Evolutionary conservation across 1,139 yeast genomes (phyloP).

Genomic region (Eremothecium coryli): DNA sequence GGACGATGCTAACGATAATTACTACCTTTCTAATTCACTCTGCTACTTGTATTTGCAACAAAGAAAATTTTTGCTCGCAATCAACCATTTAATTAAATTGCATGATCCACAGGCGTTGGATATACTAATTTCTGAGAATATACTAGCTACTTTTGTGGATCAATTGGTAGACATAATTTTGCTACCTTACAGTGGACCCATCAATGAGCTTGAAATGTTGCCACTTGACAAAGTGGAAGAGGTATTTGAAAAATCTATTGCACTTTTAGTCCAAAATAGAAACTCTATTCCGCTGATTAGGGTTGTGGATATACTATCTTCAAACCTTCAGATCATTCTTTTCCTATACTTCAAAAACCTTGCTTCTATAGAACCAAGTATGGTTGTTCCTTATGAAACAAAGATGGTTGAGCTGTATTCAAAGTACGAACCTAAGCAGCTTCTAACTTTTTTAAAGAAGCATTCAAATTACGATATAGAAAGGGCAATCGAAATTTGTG

Average conservation of each 20-base stretch:
- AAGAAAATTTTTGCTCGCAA: slow-evolving; percentile 54
- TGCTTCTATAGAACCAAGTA: slow-evolving; percentile 43
- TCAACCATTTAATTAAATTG: slow-evolving; percentile 48
- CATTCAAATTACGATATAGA: slow-evolving; percentile 55
- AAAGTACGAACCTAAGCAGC: slow-evolving; percentile 40
- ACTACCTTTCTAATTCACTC: slow-evolving; percentile 39
- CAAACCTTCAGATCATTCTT: slow-evolving; percentile 43
- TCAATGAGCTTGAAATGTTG: slow-evolving; percentile 25
- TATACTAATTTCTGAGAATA: slow-evolving; percentile 52
- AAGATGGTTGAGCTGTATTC: slow-evolving; percentile 58
- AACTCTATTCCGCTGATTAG: slow-evolving; percentile 51
- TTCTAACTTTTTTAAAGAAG: slow-evolving; percentile 47
- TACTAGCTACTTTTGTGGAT: slow-evolving; percentile 43
- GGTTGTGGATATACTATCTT: slow-evolving; percentile 42
- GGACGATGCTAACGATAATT: slow-evolving; percentile 24
- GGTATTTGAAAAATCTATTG: slow-evolving; percentile 39
- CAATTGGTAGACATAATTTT: slow-evolving; percentile 46
- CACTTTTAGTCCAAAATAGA: slow-evolving; percentile 52
- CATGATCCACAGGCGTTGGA: slow-evolving; percentile 48
- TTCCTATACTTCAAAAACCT: slow-evolving; percentile 55
- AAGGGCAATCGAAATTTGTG: slow-evolving; percentile 57
- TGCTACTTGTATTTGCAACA: slow-evolving; percentile 49
- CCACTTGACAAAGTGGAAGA: slow-evolving; percentile 39
- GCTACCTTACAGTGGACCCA: slow-evolving; percentile 34
- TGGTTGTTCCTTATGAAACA: slow-evolving; percentile 52